phyloP scores from a whole-genome alignment of 306 rosid genomes.

The Pueraria montana region DNA sequence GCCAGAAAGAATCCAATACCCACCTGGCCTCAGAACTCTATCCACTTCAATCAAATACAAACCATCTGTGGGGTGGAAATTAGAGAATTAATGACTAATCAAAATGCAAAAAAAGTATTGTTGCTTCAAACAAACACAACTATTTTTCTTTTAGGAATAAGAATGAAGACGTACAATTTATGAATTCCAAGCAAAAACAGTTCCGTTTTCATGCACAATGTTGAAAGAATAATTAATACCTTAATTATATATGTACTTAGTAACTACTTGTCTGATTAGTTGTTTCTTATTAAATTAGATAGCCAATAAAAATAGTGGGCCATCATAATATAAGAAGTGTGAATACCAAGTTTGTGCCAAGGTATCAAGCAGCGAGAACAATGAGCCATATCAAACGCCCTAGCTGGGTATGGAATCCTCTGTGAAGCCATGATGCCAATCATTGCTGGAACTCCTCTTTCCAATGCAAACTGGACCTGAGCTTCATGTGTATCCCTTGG shows the following conservation, averaged over 20 bases:
- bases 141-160: neutral
- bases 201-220: conserved; percentile 15
- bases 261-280: neutral
- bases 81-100: neutral
- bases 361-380: conserved; percentile 98
- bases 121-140: neutral
- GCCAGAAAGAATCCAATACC: conserved; percentile 97
- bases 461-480: conserved; percentile 95
- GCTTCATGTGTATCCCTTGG: conserved; percentile 99
- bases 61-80: conserved; percentile 66
- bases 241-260: neutral
- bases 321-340: neutral
- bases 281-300: neutral
- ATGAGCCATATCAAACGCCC: conserved; percentile 99
- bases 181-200: conserved; percentile 2
- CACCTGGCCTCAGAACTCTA: conserved; percentile 93
- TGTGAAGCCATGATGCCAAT: conserved; percentile 90
- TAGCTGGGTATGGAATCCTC: conserved; percentile 90
- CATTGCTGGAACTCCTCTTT: conserved; percentile 99
- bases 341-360: conserved; percentile 71
- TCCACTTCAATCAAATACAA: conserved; percentile 91
- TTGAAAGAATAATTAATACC: conserved; percentile 7
- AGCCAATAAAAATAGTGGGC: neutral
- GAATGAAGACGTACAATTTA: neutral
- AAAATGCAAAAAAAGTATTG: neutral